Evolutionary conservation across 176 grass and related monocot genomes (phyloP).

Genomic region (barley (Hordeum vulgare)): MorexV3_pseudomolecules_assembly NC_058521.1:386306972-386307471

Average conservation of each 20-base stretch:
- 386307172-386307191: conserved; percentile 47
- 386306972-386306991: conserved; percentile 78
- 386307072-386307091: neutral
- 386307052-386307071: neutral
- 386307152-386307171: conserved; percentile 45
- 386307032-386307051: conserved; percentile 49
- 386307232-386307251: neutral
- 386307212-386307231: neutral
- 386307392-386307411: neutral
- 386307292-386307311: neutral
- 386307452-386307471: neutral
- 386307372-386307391: neutral
- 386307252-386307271: neutral
- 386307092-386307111: neutral
- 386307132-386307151: conserved; percentile 79
- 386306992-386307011: conserved; percentile 88
- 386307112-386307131: neutral
- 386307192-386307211: neutral
- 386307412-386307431: neutral
- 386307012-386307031: conserved; percentile 79
- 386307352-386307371: neutral
- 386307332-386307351: neutral
- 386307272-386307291: neutral
- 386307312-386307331: neutral
- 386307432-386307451: neutral